A percentile compares a stretch with the other conserved stretches of the same genome.
Conservation (phyloP, 2,329 filamentous ascomycete genomes). For the Exophiala phaeomuriformis region DNA sequence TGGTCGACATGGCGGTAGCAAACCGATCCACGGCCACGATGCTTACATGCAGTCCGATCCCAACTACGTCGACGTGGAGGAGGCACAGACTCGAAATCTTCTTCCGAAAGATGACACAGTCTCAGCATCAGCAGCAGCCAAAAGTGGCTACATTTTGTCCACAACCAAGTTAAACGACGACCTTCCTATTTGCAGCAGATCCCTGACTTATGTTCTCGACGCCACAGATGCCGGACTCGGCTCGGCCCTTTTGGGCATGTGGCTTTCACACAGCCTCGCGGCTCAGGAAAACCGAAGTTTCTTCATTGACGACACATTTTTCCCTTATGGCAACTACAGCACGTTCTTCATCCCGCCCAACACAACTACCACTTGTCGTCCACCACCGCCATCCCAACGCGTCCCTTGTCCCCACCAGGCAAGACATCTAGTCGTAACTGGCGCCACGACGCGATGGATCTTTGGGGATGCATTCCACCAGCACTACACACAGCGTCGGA, state of each 20-base stretch:
- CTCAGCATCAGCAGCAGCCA: neutral
- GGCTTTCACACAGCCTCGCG: slow-evolving; percentile 76
- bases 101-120: slow-evolving; percentile 39
- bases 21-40: slow-evolving; percentile 50
- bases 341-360: slow-evolving; percentile 60
- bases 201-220: slow-evolving; percentile 72
- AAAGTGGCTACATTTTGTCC: slow-evolving; percentile 1
- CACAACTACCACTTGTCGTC: slow-evolving; percentile 57
- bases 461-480: slow-evolving; percentile 56
- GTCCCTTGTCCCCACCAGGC: slow-evolving; percentile 72
- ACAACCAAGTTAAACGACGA: neutral
- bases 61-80: slow-evolving; percentile 66
- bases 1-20: slow-evolving; percentile 46
- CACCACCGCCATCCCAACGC: slow-evolving; percentile 67
- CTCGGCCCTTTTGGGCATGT: slow-evolving; percentile 67
- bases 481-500: slow-evolving; percentile 50
- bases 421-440: slow-evolving; percentile 65
- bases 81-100: slow-evolving; percentile 60
- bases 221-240: slow-evolving; percentile 68
- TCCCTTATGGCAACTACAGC: slow-evolving; percentile 71
- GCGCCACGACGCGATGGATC: slow-evolving; percentile 56
- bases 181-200: slow-evolving; percentile 56
- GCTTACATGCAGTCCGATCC: slow-evolving; percentile 42
- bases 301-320: slow-evolving; percentile 77
- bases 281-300: slow-evolving; percentile 66